Base-by-base conservation (phyloP, 257 asterid species). In the Primulina tabacum region DNA sequence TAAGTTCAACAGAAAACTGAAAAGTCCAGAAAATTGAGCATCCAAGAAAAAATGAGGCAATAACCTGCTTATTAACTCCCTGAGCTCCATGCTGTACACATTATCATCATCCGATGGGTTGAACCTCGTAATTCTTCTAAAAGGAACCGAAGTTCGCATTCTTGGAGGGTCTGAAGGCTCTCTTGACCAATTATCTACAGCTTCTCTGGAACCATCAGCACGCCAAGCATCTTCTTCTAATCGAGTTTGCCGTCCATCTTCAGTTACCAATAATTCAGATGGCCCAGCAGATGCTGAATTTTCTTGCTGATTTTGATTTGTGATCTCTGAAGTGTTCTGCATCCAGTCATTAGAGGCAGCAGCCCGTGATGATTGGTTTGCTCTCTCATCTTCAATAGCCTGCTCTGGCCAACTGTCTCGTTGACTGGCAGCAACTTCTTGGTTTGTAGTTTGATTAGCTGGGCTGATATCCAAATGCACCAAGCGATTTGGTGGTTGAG, bases 141-240 rank as follows among this genome's bases (percentile, higher is more conserved):
- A 2, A 30, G 87, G 85, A 76, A 76, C 72, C 32, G 96, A 71
- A 68, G 80, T 80, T 34, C 86, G 87, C 83, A 86, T 85, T 83
- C 97, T 86, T 64, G 96, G 84, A 76, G 90, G 97, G 79, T 84
- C 93, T 18, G 86, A 77, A 81, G 88, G 92, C 70, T 88, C 89
- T 70, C 77, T 87, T 16, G 94, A 80, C 97, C 93, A 89, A 83
- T 77, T 84, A 67, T 79, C 88, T 40, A 60, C 87, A 73, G 87
- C 83, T 81, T 86, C 98, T 67, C 74, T 79, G 52, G 92, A 78
- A 71, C 81, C 90, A 82, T 74, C 80, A 58, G 78, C 85, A 20
- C 55, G 86, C 96, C 90, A 85, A 81, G 63, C 87, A 61, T 75
- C 87, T 76, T 82, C 89, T 66, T 75, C 89, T 43, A 72, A 60